Percentiles rank a stretch among this genome's conserved stretches.
Evolutionary conservation across 176 grass and related monocot species (phyloP).

Genomic region (Alloteropsis semialata): DNA sequence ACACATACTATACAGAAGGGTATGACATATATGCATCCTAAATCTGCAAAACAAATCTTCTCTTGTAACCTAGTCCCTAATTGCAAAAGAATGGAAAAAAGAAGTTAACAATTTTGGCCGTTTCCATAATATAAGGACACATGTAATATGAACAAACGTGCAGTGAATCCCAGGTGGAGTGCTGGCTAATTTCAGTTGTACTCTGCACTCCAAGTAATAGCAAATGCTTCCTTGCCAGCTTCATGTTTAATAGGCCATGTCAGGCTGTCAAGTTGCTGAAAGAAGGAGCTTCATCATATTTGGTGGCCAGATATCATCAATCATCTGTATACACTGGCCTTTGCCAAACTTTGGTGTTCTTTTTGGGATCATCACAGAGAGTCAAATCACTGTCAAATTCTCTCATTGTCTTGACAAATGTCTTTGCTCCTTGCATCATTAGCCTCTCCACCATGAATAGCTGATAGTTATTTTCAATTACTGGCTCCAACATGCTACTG

Average conservation of each 20-base stretch:
- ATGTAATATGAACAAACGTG: conserved; percentile 4
- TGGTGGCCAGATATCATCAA: neutral
- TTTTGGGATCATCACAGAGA: conserved; percentile 68
- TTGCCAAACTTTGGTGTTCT: conserved; percentile 75
- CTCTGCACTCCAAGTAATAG: neutral
- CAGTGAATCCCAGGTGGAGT: neutral
- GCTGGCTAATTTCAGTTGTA: neutral
- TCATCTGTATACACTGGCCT: conserved; percentile 67
- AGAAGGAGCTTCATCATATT: neutral
- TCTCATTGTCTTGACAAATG: conserved; percentile 71
- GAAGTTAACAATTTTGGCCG: neutral
- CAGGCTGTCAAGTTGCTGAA: neutral
- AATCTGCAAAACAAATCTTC: conserved; percentile 6
- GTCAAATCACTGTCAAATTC: conserved; percentile 68
- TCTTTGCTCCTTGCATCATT: conserved; percentile 63
- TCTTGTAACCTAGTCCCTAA: neutral
- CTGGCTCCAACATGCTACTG: conserved; percentile 60
- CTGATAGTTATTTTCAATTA: conserved; percentile 70
- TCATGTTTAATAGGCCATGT: neutral
- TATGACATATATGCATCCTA: neutral
- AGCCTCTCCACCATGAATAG: conserved; percentile 78
- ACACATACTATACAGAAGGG: conserved; percentile 29
- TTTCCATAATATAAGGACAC: neutral
- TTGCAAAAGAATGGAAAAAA: neutral
- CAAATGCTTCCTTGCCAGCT: neutral